These are phyloP conservation scores for Pestalotiopsis sp. DNA, from an alignment of 2,329 filamentous ascomycete genomes.

Conservation along the genomic window DNA sequence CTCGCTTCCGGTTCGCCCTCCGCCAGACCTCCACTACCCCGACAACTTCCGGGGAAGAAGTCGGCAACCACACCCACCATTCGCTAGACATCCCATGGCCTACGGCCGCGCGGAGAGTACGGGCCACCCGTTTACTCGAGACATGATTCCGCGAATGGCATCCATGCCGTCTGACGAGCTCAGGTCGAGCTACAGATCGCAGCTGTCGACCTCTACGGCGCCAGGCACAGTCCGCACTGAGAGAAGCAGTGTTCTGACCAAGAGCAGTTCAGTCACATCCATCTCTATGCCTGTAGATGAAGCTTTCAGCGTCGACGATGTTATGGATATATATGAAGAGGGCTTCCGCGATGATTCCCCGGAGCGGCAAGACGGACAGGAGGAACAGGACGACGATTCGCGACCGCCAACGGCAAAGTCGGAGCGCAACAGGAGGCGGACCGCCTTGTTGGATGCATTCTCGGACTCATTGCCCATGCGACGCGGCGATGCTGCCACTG, in stretches of 20 bases:
- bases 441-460: constrained; percentile 42
- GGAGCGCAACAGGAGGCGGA: constrained; percentile 37
- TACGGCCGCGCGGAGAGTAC: constrained; percentile 38
- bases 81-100: constrained; percentile 29
- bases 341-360: constrained; percentile 58
- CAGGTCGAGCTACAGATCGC: constrained; percentile 58
- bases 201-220: constrained; percentile 54
- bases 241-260: constrained; percentile 79
- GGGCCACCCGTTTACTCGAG: constrained; percentile 35
- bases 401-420: constrained; percentile 40
- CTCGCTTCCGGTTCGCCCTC: constrained; percentile 41
- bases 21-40: constrained; percentile 39
- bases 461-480: constrained; percentile 35
- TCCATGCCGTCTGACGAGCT: constrained; percentile 55
- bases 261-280: constrained; percentile 73
- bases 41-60: constrained; percentile 25
- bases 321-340: constrained; percentile 71
- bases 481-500: constrained; percentile 4
- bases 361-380: constrained; percentile 23
- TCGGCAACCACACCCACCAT: constrained; percentile 24
- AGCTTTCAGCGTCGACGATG: constrained; percentile 64
- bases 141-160: constrained; percentile 39
- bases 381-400: constrained; percentile 34
- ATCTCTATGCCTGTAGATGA: constrained; percentile 49
- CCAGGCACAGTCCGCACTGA: constrained; percentile 72